Conservation (phyloP, 75 land plant species). For the Adiantum capillusveneris region DNA sequence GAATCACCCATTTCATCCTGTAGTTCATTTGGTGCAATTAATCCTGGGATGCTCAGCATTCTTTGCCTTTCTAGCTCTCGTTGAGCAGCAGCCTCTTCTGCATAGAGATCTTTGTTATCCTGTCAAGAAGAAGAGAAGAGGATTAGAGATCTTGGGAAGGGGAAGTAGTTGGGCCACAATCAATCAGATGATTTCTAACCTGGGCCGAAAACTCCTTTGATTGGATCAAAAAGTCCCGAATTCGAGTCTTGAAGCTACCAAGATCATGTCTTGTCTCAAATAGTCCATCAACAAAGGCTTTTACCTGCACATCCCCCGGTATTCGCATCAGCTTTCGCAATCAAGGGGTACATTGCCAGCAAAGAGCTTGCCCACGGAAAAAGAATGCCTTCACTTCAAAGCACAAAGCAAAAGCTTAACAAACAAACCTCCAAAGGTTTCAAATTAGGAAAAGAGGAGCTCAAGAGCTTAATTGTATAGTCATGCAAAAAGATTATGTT, state of each 20-base stretch:
- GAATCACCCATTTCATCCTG: slow-evolving; percentile 96
- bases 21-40: slow-evolving; percentile 86
- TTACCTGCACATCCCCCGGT: slow-evolving; percentile 57
- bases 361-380: neutral
- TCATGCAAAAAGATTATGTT: slow-evolving; percentile 76
- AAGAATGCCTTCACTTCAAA: neutral
- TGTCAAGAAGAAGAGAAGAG: slow-evolving; percentile 16
- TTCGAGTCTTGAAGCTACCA: slow-evolving; percentile 70
- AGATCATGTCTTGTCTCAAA: slow-evolving; percentile 78
- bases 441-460: slow-evolving; percentile 96
- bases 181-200: slow-evolving; percentile 28
- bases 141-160: too few relatives aligned
- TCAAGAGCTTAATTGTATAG: slow-evolving; percentile 84
- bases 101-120: slow-evolving; percentile 98
- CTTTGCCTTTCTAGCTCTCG: slow-evolving; percentile 83
- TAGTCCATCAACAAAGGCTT: slow-evolving; percentile 82
- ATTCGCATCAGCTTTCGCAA: neutral
- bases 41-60: slow-evolving; percentile 90
- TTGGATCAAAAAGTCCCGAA: slow-evolving; percentile 93
- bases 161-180: too few relatives aligned
- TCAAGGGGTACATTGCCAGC: neutral
- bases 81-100: slow-evolving; percentile 91
- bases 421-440: slow-evolving; percentile 75
- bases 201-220: slow-evolving; percentile 99
- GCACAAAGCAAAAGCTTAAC: too few relatives aligned